Evolutionary conservation across 306 rosid genomes (phyloP).

Genomic region (Chamaecrista fasciculata): DNA sequence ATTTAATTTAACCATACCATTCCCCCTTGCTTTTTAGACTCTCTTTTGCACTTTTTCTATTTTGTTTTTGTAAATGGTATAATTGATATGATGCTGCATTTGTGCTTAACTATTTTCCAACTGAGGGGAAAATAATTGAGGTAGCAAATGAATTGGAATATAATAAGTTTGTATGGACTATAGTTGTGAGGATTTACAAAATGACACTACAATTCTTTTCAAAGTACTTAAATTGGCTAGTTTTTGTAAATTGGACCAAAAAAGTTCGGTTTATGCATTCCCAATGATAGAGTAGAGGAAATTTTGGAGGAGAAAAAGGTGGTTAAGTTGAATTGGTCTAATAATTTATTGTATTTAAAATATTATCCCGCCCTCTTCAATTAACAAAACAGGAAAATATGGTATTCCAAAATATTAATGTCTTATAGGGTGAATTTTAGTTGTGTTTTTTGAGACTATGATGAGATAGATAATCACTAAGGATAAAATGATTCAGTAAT

Average conservation of each 20-base stretch:
- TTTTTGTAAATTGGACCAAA: neutral
- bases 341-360: neutral
- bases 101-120: no score
- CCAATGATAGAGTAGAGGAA: neutral
- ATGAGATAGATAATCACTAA: neutral
- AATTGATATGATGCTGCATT: no score
- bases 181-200: neutral
- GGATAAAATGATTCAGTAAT: neutral
- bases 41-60: no score
- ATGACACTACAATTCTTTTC: neutral
- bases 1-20: no score
- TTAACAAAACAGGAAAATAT: no score
- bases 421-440: no score
- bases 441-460: neutral
- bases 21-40: no score
- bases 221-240: neutral
- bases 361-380: neutral
- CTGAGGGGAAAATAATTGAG: no score
- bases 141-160: no score
- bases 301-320: neutral
- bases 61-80: no score
- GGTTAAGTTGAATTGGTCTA: neutral
- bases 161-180: no score
- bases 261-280: neutral
- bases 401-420: neutral